Evolutionary conservation across 2,329 filamentous ascomycete genomes (phyloP).

Genomic region (Fusarium irregulare): DNA sequence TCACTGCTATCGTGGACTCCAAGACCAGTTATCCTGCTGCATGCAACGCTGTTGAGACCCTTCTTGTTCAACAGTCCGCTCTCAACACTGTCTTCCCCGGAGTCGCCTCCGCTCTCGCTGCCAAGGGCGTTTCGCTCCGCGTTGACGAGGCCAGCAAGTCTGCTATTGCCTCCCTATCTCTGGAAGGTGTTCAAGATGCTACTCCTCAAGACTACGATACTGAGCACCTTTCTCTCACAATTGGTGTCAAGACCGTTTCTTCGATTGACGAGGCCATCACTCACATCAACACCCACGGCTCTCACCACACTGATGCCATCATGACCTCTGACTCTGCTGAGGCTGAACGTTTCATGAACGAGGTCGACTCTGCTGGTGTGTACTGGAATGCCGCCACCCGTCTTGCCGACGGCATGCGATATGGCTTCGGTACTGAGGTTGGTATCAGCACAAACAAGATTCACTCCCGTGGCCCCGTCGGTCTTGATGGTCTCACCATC

Average conservation of each 20-base stretch:
- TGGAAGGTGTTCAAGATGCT: slow-evolving; percentile 70
- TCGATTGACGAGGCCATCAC: slow-evolving; percentile 76
- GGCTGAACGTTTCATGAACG: slow-evolving; percentile 85
- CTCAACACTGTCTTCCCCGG: slow-evolving; percentile 74
- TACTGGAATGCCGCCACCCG: slow-evolving; percentile 98
- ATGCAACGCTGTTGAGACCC: slow-evolving; percentile 93
- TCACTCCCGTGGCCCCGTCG: slow-evolving; percentile 91
- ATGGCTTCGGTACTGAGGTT: slow-evolving; percentile 97
- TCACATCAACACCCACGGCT: slow-evolving; percentile 93
- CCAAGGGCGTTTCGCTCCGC: slow-evolving; percentile 82
- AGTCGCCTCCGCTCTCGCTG: slow-evolving; percentile 78
- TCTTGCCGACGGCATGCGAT: slow-evolving; percentile 96
- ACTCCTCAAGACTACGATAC: slow-evolving; percentile 81
- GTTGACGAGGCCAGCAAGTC: slow-evolving; percentile 79
- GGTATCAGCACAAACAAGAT: slow-evolving; percentile 99
- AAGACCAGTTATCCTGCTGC: slow-evolving; percentile 96
- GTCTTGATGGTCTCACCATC: slow-evolving; percentile 92
- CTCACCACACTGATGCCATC: slow-evolving; percentile 94
- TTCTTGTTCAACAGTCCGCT: slow-evolving; percentile 82
- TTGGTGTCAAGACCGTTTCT: slow-evolving; percentile 85
- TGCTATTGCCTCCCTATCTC: slow-evolving; percentile 63
- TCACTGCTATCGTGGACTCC: slow-evolving; percentile 84
- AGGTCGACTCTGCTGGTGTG: slow-evolving; percentile 88
- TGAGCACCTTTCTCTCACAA: slow-evolving; percentile 86
- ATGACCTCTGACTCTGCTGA: slow-evolving; percentile 74